Evolutionary conservation across 2,329 filamentous ascomycete species (phyloP).

Genomic region (Aspergillus persii): DNA sequence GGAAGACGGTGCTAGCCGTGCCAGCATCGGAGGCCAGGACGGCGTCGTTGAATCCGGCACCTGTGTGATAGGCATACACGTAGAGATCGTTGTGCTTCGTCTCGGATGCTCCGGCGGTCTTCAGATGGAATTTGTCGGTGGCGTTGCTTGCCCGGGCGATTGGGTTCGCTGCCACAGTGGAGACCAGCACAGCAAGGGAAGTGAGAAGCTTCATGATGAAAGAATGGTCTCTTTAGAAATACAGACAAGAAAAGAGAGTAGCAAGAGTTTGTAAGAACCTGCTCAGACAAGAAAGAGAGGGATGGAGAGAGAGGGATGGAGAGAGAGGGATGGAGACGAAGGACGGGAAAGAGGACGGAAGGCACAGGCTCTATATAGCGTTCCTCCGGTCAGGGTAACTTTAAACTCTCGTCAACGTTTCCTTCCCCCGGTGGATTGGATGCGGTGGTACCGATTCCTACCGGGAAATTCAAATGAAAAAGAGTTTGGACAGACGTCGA

Average conservation of each 20-base stretch:
- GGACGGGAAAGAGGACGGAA: background rate
- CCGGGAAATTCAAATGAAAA: background rate
- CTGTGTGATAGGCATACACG: slow-evolving; percentile 40
- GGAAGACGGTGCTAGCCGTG: slow-evolving; percentile 26
- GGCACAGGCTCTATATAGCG: background rate
- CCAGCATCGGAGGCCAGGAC: slow-evolving; percentile 27
- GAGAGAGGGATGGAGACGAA: background rate
- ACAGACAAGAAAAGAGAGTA: background rate
- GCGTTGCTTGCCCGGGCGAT: slow-evolving; percentile 18
- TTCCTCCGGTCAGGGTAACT: background rate
- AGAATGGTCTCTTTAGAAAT: background rate
- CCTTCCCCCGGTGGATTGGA: background rate
- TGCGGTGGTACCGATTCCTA: background rate
- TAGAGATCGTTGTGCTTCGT: slow-evolving; percentile 35
- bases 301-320: background rate
- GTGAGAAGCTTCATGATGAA: slow-evolving; percentile 29
- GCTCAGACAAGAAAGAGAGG: background rate
- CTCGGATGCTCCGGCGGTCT: slow-evolving; percentile 29
- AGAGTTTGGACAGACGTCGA: background rate
- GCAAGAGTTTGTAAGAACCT: slow-evolving; percentile 1
- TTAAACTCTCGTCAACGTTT: background rate
- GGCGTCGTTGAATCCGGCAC: slow-evolving; percentile 39
- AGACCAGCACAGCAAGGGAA: slow-evolving; percentile 28
- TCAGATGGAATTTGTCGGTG: slow-evolving; percentile 32
- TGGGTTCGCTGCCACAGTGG: slow-evolving; percentile 26